A percentile compares a stretch with the other conserved stretches of the same genome.
phyloP scores from a whole-genome alignment of 2,329 filamentous ascomycete species.

The Fusarium chlamydosporum region DNA sequence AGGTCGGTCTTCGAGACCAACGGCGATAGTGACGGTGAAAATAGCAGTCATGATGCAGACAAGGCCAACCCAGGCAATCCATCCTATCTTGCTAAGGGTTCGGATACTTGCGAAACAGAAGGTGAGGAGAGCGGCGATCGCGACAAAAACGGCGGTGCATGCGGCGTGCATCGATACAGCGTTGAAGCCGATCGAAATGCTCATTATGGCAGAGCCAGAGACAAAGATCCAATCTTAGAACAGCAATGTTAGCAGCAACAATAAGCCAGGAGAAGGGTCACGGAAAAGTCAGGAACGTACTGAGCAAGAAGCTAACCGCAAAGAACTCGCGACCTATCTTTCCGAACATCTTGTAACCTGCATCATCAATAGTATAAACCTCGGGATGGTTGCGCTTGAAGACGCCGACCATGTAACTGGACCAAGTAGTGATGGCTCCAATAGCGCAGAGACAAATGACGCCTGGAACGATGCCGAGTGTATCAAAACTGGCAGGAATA shows the following conservation, averaged over 20 bases:
- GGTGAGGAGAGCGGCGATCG: slow-evolving; percentile 50
- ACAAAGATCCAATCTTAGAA: slow-evolving; percentile 48
- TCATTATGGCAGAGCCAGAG: slow-evolving; percentile 59
- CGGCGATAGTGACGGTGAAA: slow-evolving; percentile 51
- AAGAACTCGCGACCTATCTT: slow-evolving; percentile 60
- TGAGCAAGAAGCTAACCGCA: slow-evolving; percentile 54
- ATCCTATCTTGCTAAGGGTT: slow-evolving; percentile 51
- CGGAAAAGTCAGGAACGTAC: slow-evolving; percentile 39
- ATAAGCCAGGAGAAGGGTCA: background rate
- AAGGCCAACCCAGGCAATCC: slow-evolving; percentile 54
- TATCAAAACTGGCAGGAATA: slow-evolving; percentile 62
- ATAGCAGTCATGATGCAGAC: slow-evolving; percentile 50
- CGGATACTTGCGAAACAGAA: slow-evolving; percentile 53
- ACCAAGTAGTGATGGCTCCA: slow-evolving; percentile 63
- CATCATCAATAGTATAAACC: slow-evolving; percentile 68
- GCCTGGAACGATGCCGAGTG: slow-evolving; percentile 64
- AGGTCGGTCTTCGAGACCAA: slow-evolving; percentile 51
- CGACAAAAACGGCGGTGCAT: slow-evolving; percentile 59
- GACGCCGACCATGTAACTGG: slow-evolving; percentile 62
- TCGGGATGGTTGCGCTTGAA: slow-evolving; percentile 66
- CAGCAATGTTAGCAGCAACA: slow-evolving; percentile 7
- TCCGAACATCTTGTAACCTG: slow-evolving; percentile 63
- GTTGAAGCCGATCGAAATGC: slow-evolving; percentile 58
- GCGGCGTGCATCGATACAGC: slow-evolving; percentile 55
- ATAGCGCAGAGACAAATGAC: slow-evolving; percentile 60